These are phyloP conservation scores for Nannochloris sp. DNA, from an alignment of 139 green algal genomes.

Conservation along the genomic window DNA sequence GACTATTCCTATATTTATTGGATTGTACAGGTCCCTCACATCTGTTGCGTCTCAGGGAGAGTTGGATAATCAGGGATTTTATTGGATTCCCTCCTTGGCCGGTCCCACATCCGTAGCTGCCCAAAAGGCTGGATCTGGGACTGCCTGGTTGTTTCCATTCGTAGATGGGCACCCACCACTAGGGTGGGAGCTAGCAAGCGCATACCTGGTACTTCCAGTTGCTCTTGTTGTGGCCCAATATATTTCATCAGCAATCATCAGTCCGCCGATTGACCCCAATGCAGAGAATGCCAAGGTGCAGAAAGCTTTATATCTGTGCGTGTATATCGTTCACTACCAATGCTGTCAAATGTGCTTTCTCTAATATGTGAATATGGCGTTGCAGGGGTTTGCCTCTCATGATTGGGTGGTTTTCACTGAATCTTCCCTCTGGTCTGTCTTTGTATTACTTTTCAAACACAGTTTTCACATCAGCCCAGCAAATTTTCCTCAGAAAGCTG, in stretches of 20 bases:
- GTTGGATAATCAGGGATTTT: constrained; percentile 64
- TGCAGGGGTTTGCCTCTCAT: constrained; percentile 63
- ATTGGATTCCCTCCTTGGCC: constrained; percentile 76
- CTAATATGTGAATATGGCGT: not conserved
- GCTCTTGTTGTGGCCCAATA: constrained; percentile 63
- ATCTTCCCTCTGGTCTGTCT: constrained; percentile 72
- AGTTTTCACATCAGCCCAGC: constrained; percentile 49
- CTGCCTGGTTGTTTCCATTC: constrained; percentile 74
- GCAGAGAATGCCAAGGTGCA: constrained; percentile 51
- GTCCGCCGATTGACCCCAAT: constrained; percentile 53
- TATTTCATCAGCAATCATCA: constrained; percentile 37
- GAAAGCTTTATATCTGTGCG: constrained; percentile 23
- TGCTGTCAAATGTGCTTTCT: not conserved
- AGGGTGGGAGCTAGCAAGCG: constrained; percentile 71
- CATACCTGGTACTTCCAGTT: constrained; percentile 89
- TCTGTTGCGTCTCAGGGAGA: constrained; percentile 37
- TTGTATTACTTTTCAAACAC: constrained; percentile 92
- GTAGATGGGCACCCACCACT: constrained; percentile 80
- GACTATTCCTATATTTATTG: constrained; percentile 90
- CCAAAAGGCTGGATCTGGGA: constrained; percentile 40
- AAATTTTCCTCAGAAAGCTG: constrained; percentile 75
- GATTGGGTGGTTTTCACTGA: constrained; percentile 82
- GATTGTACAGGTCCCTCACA: constrained; percentile 70
- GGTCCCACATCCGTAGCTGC: constrained; percentile 42
- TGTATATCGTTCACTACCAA: not conserved